Conservation (phyloP, 2,329 filamentous ascomycete species). For the Alternaria sp. region DNA sequence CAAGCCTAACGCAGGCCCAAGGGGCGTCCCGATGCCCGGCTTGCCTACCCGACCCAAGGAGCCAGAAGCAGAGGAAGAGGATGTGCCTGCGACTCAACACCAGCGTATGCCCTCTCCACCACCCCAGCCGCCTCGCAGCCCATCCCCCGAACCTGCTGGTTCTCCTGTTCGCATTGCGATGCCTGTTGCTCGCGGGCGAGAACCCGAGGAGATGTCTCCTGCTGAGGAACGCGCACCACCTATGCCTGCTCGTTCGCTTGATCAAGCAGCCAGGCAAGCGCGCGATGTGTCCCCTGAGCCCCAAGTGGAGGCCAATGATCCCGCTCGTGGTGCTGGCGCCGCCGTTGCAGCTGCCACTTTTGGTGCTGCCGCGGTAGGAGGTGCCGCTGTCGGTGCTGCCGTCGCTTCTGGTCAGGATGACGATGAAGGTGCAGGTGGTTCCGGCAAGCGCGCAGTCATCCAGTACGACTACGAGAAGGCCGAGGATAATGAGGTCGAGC, state of each 20-base stretch:
- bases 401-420: slow-evolving; percentile 50
- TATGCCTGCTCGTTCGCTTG: slow-evolving; percentile 71
- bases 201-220: slow-evolving; percentile 61
- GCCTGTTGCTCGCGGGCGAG: slow-evolving; percentile 74
- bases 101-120: slow-evolving; percentile 56
- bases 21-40: slow-evolving; percentile 80
- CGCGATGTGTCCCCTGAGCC: slow-evolving; percentile 72
- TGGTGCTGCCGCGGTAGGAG: slow-evolving; percentile 54
- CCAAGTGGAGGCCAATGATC: slow-evolving; percentile 63
- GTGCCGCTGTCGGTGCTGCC: slow-evolving; percentile 53
- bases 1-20: slow-evolving; percentile 69
- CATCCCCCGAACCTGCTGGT: slow-evolving; percentile 63
- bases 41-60: slow-evolving; percentile 68
- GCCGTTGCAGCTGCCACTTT: slow-evolving; percentile 57
- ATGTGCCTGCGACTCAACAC: slow-evolving; percentile 64
- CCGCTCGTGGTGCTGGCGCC: slow-evolving; percentile 63
- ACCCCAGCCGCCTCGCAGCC: slow-evolving; percentile 50
- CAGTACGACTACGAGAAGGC: slow-evolving; percentile 98
- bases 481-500: slow-evolving; percentile 94
- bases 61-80: slow-evolving; percentile 54
- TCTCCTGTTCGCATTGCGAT: slow-evolving; percentile 88
- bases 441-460: slow-evolving; percentile 77
- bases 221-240: slow-evolving; percentile 61
- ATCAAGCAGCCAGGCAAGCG: slow-evolving; percentile 68
- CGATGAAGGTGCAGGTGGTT: slow-evolving; percentile 46